phyloP scores from a whole-genome alignment of 192 early-diverging fungal genomes.

The Thamnidium elegans region DNA sequence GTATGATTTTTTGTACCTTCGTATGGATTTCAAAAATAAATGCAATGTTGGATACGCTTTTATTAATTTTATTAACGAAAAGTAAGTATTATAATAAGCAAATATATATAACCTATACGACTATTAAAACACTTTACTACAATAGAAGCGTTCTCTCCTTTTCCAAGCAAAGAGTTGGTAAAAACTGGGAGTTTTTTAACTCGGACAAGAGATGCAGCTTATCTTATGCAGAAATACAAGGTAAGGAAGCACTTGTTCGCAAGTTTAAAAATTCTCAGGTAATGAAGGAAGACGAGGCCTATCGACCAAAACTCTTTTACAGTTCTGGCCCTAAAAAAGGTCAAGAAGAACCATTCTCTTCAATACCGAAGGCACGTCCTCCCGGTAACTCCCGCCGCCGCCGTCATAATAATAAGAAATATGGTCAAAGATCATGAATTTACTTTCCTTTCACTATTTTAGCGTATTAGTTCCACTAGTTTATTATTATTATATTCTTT shows the following conservation, averaged over 20 bases:
- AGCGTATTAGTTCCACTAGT: neutral
- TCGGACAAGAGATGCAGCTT: constrained; percentile 73
- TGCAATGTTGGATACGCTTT: constrained; percentile 87
- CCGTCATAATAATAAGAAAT: no score
- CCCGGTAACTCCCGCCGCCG: no score
- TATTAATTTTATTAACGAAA: constrained; percentile 65
- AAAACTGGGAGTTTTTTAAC: constrained; percentile 77
- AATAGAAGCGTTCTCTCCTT: constrained; percentile 63
- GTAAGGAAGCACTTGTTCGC: constrained; percentile 64
- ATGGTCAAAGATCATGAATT: no score
- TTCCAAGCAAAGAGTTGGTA: constrained; percentile 63
- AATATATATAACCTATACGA: neutral
- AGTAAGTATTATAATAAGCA: constrained; percentile 35
- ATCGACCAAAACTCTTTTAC: constrained; percentile 75
- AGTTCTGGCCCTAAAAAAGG: constrained; percentile 57
- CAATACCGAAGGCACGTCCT: no score
- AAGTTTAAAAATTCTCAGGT: constrained; percentile 79
- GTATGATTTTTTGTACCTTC: constrained; percentile 79
- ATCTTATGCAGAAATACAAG: constrained; percentile 82
- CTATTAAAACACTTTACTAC: neutral
- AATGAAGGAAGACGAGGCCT: constrained; percentile 73
- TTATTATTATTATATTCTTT: no score
- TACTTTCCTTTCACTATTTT: neutral
- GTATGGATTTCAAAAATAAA: constrained; percentile 86
- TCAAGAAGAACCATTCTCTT: constrained; percentile 38